These are phyloP conservation scores for Lichtheimia ramosa DNA, from an alignment of 371 early-diverging fungal genomes.

Conservation along the genomic window DNA sequence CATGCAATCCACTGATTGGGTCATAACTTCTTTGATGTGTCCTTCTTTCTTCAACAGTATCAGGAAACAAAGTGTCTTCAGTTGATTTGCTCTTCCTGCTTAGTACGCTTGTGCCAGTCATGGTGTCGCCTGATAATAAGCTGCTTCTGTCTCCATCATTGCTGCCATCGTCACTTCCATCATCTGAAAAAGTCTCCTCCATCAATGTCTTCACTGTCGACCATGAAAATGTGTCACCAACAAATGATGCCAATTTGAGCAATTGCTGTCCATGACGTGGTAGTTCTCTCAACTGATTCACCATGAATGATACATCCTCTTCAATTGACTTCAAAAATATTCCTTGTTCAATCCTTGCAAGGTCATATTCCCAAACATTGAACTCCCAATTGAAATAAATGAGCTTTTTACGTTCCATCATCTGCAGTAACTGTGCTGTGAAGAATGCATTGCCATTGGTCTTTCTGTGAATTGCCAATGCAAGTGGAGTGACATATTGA, in stretches of 20 bases:
- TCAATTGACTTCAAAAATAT: slow-evolving; percentile 19
- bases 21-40: neutral
- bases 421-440: slow-evolving; percentile 31
- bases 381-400: slow-evolving; percentile 50
- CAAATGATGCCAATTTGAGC: slow-evolving; percentile 44
- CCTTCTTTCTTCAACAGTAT: no score
- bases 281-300: slow-evolving; percentile 30
- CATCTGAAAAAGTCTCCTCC: slow-evolving; percentile 18
- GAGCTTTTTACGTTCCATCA: slow-evolving; percentile 41
- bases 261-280: slow-evolving; percentile 35
- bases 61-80: no score
- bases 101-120: no score
- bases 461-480: slow-evolving; percentile 31
- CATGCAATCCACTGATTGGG: slow-evolving; percentile 47
- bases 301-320: slow-evolving; percentile 34
- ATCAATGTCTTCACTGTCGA: slow-evolving; percentile 38
- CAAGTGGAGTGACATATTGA: slow-evolving; percentile 31
- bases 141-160: neutral
- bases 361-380: slow-evolving; percentile 46
- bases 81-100: no score
- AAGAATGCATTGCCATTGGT: slow-evolving; percentile 47
- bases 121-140: neutral
- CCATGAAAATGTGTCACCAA: slow-evolving; percentile 48
- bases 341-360: slow-evolving; percentile 27
- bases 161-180: neutral